Evolutionary conservation across 2,329 filamentous ascomycete genomes (phyloP), one percentile per base, ranked within the genome.

Genomic region (Exutisphaerella laricina): DNA sequence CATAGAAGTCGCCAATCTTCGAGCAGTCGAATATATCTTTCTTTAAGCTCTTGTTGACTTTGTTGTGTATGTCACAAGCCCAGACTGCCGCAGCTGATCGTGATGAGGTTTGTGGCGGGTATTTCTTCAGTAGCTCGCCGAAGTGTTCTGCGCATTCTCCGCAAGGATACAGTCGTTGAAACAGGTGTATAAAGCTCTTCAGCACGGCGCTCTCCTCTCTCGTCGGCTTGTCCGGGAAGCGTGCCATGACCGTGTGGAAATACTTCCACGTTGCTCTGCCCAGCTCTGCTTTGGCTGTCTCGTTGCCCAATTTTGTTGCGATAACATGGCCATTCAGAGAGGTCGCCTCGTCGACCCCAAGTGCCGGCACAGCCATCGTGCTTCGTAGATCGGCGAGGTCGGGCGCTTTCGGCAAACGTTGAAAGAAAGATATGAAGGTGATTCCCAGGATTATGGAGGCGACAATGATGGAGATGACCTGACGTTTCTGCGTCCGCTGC

Each of bases 221-320:
- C 0, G 74, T 77, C 2, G 79, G 79, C 46, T 75, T 72, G 55
- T 82, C 78, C 9, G 79, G 79, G 58, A 80, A 83, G 51, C 78
- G 72, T 40, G 77, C 78, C 68, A 83, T 80, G 46, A 79, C 79
- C 13, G 79, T 83, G 60, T 83, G 79, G 51, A 83, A 71, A 50
- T 80, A 71, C 57, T 80, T 80, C 79, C 79, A 83, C 25, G 78
- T 74, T 43, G 79, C 76, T 48, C 79, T 73, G 48, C 79, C 79
- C 20, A 83, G 69, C 62, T 83, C 79, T 47, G 76, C 79, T 63
- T 90, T 92, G 41, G 79, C 71, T 5, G 86, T 92, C 47, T 83
- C 85, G 66, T 92, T 92, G 59, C 85, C 86, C 40, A 92, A 70
- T 66, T 87, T 88, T 1, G 85, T 82, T 38, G 85, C 85, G 57